phyloP scores from a whole-genome alignment of 768 basidiomycete species.

The Ephemerocybe angulata region DNA sequence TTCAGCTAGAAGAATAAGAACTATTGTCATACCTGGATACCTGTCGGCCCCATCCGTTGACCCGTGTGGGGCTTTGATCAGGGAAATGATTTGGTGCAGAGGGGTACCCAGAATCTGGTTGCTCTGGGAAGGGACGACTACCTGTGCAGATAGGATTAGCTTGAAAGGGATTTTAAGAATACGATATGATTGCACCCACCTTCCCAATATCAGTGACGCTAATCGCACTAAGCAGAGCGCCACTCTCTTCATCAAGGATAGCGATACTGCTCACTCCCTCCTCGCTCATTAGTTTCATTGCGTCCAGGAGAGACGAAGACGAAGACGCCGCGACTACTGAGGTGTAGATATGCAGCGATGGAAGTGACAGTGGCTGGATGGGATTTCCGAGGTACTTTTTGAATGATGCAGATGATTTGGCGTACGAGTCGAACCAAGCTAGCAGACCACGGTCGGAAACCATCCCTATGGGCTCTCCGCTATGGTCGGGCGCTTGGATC shows the following conservation, averaged over 20 bases:
- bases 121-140: constrained; percentile 77
- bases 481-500: constrained; percentile 44
- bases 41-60: constrained; percentile 74
- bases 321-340: constrained; percentile 64
- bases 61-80: constrained; percentile 74
- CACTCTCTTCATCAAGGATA: constrained; percentile 63
- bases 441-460: constrained; percentile 75
- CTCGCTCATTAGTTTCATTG: constrained; percentile 84
- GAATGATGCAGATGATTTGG: constrained; percentile 43
- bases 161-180: neutral
- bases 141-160: constrained; percentile 34
- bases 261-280: constrained; percentile 82
- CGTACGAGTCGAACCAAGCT: constrained; percentile 60
- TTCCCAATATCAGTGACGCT: constrained; percentile 82
- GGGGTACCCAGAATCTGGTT: constrained; percentile 72
- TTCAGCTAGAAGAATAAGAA: neutral
- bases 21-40: constrained; percentile 56
- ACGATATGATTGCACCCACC: constrained; percentile 32
- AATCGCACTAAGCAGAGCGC: constrained; percentile 66
- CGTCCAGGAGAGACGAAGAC: constrained; percentile 63
- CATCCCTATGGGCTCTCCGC: constrained; percentile 56
- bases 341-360: constrained; percentile 59
- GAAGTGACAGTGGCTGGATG: constrained; percentile 53
- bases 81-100: constrained; percentile 63
- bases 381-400: constrained; percentile 49